A percentile compares a stretch with the other conserved stretches of the same genome.
phyloP scores from a whole-genome alignment of 345 rosid species.

The Eucalyptus regnans region DNA sequence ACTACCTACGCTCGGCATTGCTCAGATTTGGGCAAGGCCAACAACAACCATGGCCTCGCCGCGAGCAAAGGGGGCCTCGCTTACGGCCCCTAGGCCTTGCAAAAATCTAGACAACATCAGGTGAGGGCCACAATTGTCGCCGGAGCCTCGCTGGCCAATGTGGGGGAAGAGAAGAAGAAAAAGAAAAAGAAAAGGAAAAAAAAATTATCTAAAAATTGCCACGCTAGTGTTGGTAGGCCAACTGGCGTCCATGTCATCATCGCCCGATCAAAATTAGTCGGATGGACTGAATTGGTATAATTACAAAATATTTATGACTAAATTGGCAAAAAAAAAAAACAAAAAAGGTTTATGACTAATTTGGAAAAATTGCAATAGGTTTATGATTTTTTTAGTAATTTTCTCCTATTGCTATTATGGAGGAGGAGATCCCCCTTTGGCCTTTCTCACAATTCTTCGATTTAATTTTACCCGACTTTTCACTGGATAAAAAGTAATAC shows the following conservation, averaged over 20 bases:
- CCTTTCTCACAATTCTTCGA: neutral
- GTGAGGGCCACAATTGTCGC: fast-evolving
- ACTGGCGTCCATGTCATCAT: fast-evolving
- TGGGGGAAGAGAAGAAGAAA: too few species aligned
- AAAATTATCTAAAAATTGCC: too few species aligned
- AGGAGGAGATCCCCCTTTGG: neutral
- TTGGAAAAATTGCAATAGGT: fast-evolving
- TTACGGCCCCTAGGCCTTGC: fast-evolving
- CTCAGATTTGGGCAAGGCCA: fast-evolving
- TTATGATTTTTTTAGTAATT: fast-evolving
- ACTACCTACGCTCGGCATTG: fast-evolving
- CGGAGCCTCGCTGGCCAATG: fast-evolving
- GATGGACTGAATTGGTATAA: fast-evolving
- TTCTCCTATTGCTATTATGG: too few species aligned
- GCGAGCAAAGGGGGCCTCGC: fast-evolving
- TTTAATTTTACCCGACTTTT: neutral
- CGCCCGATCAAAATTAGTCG: fast-evolving
- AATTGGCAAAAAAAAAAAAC: too few species aligned
- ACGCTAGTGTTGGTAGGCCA: fast-evolving
- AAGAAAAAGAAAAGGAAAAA: fast-evolving
- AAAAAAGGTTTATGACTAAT: fast-evolving
- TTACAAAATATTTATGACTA: fast-evolving
- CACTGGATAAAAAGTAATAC: neutral
- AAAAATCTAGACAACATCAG: fast-evolving
- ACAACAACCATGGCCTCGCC: fast-evolving